phyloP scores from a whole-genome alignment of 2,329 filamentous ascomycete species.

The Paraconiothyrium brasiliense region DNA sequence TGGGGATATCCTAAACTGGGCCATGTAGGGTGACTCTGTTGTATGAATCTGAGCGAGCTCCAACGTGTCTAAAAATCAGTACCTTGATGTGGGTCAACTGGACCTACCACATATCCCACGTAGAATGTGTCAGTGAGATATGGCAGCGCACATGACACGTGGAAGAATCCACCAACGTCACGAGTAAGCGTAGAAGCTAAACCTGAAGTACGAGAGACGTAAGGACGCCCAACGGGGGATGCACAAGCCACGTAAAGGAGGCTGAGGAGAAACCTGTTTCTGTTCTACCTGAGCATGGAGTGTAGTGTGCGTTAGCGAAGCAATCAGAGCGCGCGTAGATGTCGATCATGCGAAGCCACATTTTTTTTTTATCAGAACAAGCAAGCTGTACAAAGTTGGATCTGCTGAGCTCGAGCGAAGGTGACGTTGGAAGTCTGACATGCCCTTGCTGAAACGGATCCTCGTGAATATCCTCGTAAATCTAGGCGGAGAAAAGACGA shows the following conservation, averaged over 20 bases:
- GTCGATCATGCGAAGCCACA: constrained; percentile 19
- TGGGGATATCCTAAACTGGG: too few species aligned
- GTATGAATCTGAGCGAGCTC: too few species aligned
- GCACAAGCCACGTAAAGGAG: constrained; percentile 31
- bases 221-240: not conserved
- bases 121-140: constrained; percentile 10
- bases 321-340: constrained; percentile 14
- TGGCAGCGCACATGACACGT: not conserved
- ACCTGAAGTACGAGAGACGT: not conserved
- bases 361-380: constrained; percentile 12
- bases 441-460: constrained; percentile 10
- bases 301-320: constrained; percentile 14
- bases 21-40: too few species aligned
- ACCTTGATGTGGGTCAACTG: too few species aligned
- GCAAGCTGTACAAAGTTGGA: constrained; percentile 19
- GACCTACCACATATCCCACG: too few species aligned
- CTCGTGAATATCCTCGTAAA: not conserved
- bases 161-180: not conserved
- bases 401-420: constrained; percentile 4
- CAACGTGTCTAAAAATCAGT: too few species aligned
- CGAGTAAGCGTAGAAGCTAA: constrained; percentile 1
- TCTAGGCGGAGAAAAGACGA: not conserved
- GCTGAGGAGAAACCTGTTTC: constrained; percentile 27
- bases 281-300: constrained; percentile 10
- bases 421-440: constrained; percentile 24